These are phyloP conservation scores for Penicillium paradoxum DNA, from an alignment of 495 filamentous ascomycete species.

Conservation along the genomic window DNA sequence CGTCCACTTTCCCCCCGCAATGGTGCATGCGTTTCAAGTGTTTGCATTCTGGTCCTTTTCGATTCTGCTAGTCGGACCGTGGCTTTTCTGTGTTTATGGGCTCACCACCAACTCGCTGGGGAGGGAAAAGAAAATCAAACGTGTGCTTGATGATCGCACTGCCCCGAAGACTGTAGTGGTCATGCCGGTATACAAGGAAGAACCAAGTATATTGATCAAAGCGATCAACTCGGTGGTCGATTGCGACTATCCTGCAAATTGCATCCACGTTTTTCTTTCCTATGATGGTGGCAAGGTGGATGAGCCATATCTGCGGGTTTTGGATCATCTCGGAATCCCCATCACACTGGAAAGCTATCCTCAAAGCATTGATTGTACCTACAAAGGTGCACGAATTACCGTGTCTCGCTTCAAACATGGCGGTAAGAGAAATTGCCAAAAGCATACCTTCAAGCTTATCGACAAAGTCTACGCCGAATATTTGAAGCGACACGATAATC, in stretches of 20 bases:
- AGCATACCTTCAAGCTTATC: conserved; percentile 89
- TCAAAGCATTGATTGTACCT: conserved; percentile 84
- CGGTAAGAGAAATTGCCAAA: conserved; percentile 91
- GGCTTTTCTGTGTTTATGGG: conserved; percentile 89
- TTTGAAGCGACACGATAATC: conserved; percentile 78
- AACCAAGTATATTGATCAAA: conserved; percentile 76
- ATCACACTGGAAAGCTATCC: conserved; percentile 73
- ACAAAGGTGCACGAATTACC: conserved; percentile 77
- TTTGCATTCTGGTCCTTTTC: conserved; percentile 97
- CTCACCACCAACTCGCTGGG: conserved; percentile 83
- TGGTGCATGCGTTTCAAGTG: conserved; percentile 78
- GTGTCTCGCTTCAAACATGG: conserved; percentile 92
- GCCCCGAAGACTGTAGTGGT: conserved; percentile 96
- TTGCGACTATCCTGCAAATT: conserved; percentile 89
- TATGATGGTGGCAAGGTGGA: conserved; percentile 90
- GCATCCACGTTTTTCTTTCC: conserved; percentile 93
- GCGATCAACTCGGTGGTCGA: conserved; percentile 91
- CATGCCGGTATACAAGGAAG: conserved; percentile 97
- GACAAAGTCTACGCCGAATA: conserved; percentile 91
- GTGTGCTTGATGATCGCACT: conserved; percentile 73
- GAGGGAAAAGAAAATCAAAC: conserved; percentile 73
- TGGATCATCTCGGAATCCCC: conserved; percentile 82
- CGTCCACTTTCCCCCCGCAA: conserved; percentile 58
- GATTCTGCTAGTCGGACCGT: conserved; percentile 75
- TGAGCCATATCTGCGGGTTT: conserved; percentile 83